Percentiles rank a stretch among this genome's conserved stretches.
phyloP scores from a whole-genome alignment of 148 eudicot species.

The Pharnaceum exiguum region DNA sequence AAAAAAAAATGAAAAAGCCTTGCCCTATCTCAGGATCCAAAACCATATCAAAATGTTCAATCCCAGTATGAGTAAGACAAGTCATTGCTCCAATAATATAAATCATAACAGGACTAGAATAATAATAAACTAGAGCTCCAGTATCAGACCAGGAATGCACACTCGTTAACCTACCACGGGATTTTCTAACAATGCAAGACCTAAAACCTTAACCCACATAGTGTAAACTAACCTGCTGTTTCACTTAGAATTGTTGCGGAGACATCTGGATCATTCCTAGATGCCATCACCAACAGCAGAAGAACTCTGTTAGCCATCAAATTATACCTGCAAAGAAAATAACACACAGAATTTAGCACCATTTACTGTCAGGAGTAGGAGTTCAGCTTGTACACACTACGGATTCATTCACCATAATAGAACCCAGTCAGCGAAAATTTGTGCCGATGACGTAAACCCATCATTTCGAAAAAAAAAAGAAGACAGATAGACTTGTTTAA shows the following conservation, averaged over 20 bases:
- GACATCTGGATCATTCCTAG: slow-evolving; percentile 59
- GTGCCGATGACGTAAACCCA: not conserved
- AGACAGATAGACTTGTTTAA: not conserved
- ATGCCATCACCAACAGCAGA: slow-evolving; percentile 85
- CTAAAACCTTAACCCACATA: not conserved
- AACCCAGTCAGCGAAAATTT: not conserved
- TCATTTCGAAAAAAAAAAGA: not conserved
- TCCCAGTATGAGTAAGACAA: no score
- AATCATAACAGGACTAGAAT: no score
- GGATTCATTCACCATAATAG: not conserved
- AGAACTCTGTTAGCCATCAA: slow-evolving; percentile 97
- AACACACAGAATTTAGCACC: not conserved
- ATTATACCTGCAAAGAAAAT: slow-evolving; percentile 64
- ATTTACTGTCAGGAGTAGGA: not conserved
- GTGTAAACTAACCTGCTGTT: slow-evolving; percentile 70
- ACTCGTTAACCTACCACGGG: no score
- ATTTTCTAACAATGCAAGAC: not conserved
- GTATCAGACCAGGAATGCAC: no score
- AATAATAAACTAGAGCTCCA: no score
- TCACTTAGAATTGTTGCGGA: slow-evolving; percentile 62
- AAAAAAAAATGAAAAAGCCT: no score
- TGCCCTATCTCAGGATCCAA: no score
- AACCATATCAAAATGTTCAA: no score
- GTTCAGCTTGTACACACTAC: not conserved
- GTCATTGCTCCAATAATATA: no score